Evolutionary conservation across 306 rosid genomes (phyloP).

Genomic region (Citrullus mucosospermus): DNA sequence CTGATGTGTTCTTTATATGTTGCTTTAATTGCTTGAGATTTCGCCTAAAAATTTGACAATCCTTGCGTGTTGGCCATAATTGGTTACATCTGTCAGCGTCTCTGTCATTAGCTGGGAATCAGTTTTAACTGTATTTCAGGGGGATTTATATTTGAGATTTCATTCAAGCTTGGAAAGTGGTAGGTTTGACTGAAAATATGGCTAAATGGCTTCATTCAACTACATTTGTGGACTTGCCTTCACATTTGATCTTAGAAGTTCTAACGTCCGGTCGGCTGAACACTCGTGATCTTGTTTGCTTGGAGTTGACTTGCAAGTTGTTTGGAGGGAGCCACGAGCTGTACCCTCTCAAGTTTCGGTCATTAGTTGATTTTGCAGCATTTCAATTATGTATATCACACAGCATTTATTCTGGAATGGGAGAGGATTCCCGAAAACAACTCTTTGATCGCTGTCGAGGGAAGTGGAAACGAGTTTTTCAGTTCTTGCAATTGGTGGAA

Average conservation of each 20-base stretch:
- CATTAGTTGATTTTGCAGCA: constrained; percentile 63
- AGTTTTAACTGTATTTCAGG: neutral
- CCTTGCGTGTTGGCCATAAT: neutral
- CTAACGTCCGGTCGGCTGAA: constrained; percentile 59
- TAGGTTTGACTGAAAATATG: constrained; percentile 13
- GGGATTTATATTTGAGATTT: neutral
- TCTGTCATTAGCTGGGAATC: neutral
- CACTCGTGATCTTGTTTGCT: constrained; percentile 55
- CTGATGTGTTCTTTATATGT: constrained; percentile 50
- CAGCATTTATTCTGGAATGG: constrained; percentile 34
- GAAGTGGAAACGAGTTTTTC: constrained; percentile 77
- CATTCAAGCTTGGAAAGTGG: neutral
- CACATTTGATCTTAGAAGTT: constrained; percentile 70
- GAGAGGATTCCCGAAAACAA: constrained; percentile 37
- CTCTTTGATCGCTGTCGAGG: constrained; percentile 59
- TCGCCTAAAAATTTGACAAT: constrained; percentile 32
- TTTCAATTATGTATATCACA: constrained; percentile 57
- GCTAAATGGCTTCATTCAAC: constrained; percentile 22
- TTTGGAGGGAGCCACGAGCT: constrained; percentile 31
- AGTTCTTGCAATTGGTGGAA: constrained; percentile 83
- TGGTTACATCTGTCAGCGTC: neutral
- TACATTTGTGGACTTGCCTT: constrained; percentile 38
- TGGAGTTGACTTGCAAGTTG: constrained; percentile 68
- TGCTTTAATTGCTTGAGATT: constrained; percentile 34
- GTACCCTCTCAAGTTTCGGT: constrained; percentile 52